These are phyloP conservation scores for Pichia insulana DNA, from an alignment of 805 yeast species.

Conservation along the genomic window DNA sequence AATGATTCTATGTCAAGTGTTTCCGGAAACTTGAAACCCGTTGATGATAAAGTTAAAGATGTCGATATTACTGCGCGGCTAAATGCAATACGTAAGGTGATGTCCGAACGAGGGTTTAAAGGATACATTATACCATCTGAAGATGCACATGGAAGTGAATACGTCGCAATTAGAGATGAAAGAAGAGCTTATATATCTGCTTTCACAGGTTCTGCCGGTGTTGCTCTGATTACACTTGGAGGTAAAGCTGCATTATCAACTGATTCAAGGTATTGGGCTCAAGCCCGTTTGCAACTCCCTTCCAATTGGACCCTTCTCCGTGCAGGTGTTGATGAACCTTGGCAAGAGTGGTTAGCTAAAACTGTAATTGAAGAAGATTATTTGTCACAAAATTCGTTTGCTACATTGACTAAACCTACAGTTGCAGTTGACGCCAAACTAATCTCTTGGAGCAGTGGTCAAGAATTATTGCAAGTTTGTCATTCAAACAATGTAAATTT, in stretches of 20 bases:
- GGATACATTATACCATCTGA: constrained; percentile 57
- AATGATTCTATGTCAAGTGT: too few relatives aligned
- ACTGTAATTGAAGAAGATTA: constrained; percentile 42
- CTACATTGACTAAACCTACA: too few relatives aligned
- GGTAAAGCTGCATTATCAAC: constrained; percentile 74
- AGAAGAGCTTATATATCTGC: constrained; percentile 79
- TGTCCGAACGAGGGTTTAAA: too few relatives aligned
- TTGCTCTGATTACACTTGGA: constrained; percentile 66
- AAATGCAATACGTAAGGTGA: too few relatives aligned
- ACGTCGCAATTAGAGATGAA: constrained; percentile 73
- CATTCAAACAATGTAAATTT: constrained; percentile 34
- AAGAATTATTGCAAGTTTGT: constrained; percentile 29
- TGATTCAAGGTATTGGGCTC: constrained; percentile 91
- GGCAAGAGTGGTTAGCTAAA: constrained; percentile 58
- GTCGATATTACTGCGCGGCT: constrained; percentile 29
- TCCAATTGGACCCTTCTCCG: constrained; percentile 70
- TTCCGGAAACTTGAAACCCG: too few relatives aligned
- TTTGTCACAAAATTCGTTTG: too few relatives aligned
- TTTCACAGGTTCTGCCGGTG: constrained; percentile 89
- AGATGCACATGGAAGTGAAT: constrained; percentile 91
- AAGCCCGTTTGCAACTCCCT: constrained; percentile 80
- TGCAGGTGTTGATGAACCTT: constrained; percentile 68
- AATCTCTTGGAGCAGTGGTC: constrained; percentile 43
- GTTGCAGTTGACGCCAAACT: constrained; percentile 80
- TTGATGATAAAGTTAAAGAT: too few relatives aligned